A percentile compares a stretch with the other conserved stretches of the same genome.
phyloP scores from a whole-genome alignment of 2,329 filamentous ascomycete species.

The Emergomyces orientalis region DNA sequence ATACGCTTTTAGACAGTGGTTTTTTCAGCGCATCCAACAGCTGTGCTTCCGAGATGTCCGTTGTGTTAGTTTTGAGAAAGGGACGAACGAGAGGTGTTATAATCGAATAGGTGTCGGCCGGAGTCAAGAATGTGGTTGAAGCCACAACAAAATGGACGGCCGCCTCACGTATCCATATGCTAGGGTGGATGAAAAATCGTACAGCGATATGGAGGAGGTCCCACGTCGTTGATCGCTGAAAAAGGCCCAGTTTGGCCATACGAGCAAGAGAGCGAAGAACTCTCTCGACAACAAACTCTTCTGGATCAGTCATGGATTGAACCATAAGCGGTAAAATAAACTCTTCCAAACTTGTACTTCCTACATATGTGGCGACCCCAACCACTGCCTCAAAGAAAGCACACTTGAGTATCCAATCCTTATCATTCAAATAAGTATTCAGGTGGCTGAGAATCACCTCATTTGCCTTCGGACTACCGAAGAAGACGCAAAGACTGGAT shows the following conservation, averaged over 20 bases:
- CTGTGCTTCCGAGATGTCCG: constrained; percentile 60
- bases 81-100: constrained; percentile 69
- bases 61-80: constrained; percentile 66
- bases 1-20: constrained; percentile 66
- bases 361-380: constrained; percentile 82
- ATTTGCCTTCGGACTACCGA: constrained; percentile 81
- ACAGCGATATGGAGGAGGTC: constrained; percentile 76
- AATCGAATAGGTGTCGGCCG: constrained; percentile 75
- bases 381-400: constrained; percentile 95
- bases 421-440: constrained; percentile 93
- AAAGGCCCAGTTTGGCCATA: constrained; percentile 76
- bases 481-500: constrained; percentile 86
- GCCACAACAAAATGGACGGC: constrained; percentile 74
- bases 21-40: constrained; percentile 75
- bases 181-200: constrained; percentile 86
- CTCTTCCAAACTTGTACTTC: constrained; percentile 79
- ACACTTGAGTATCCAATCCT: constrained; percentile 92
- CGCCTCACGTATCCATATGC: constrained; percentile 88
- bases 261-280: constrained; percentile 80
- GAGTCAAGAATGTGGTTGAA: constrained; percentile 63
- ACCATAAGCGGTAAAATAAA: constrained; percentile 95
- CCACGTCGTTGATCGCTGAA: constrained; percentile 77
- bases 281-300: constrained; percentile 88
- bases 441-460: constrained; percentile 94
- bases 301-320: constrained; percentile 82